Evolutionary conservation across 2,329 filamentous ascomycete genomes (phyloP).

Genomic region (Aspergillus latus): DNA sequence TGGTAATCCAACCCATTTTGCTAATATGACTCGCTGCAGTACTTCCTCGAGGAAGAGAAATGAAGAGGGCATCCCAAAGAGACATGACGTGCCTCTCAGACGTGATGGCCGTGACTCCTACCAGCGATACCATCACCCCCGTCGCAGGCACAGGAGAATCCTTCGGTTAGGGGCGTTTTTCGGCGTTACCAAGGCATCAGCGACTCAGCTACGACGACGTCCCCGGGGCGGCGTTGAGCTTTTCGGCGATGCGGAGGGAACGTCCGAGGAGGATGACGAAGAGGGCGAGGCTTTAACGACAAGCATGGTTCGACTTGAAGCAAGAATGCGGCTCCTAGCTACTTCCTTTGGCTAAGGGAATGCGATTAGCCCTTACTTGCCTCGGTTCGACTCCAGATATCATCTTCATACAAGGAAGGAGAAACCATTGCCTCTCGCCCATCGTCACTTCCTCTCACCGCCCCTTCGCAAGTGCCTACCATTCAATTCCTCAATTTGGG

Average conservation of each 20-base stretch:
- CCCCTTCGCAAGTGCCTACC: constrained; percentile 6
- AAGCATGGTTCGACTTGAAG: background rate
- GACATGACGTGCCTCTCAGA: constrained; percentile 39
- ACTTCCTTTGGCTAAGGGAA: no score
- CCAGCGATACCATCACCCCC: constrained; percentile 33
- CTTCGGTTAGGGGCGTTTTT: constrained; percentile 40
- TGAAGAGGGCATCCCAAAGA: constrained; percentile 62
- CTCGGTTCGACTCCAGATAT: background rate
- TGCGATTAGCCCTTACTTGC: background rate
- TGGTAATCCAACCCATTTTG: background rate
- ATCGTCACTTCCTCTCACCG: constrained; percentile 15
- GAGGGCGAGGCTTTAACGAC: constrained; percentile 41
- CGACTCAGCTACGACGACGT: constrained; percentile 31
- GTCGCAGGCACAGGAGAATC: constrained; percentile 33
- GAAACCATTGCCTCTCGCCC: constrained; percentile 19
- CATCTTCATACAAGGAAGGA: background rate
- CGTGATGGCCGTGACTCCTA: constrained; percentile 38
- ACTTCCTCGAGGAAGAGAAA: constrained; percentile 90
- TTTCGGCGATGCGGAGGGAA: constrained; percentile 57
- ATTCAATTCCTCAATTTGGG: background rate
- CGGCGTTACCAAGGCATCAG: constrained; percentile 45
- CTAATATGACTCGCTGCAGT: constrained; percentile 51
- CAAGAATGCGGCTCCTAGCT: background rate
- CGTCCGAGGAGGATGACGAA: constrained; percentile 56
- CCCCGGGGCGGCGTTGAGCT: constrained; percentile 31